Base-by-base conservation (phyloP, 2,329 filamentous ascomycete genomes). In the Talaromyces verruculosus region DNA sequence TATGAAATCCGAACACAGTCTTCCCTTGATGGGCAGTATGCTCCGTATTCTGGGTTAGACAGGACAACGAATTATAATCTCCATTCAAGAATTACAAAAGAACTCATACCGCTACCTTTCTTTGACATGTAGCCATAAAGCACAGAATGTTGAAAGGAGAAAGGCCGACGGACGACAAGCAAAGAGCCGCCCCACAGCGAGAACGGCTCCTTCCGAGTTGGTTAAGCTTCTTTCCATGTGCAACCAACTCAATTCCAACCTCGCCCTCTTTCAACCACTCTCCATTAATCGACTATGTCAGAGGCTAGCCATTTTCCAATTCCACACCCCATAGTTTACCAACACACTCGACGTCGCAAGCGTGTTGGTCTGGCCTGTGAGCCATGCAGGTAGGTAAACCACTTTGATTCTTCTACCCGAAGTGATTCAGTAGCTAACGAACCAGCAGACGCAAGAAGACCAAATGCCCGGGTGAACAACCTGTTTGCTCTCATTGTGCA, bases 401-500 rank as follows among this genome's bases (percentile, higher is more conserved):
- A n/a, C n/a, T 39, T 55, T 17, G 15, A 25, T 13, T 8, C 35
- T 17, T 25, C 43, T 17, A 25, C 8, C 22, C 5, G 22, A 17
- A 68, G 59, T n/a, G n/a, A 11, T 17, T 61, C 19, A 58, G 62
- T 72, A 55, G 72, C 28, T 25, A 10, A 49, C 53, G n/a, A 47
- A 43, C 30, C 6, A 1, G 6, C 51, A 84, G 83, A 65, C 78
- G 83, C 49, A 85, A 84, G 71, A 85, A 85, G 71, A 80, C 81
- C 35, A 79, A 79, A 72, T 85, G 83, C 67, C 81, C 82, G 0
- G 83, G 83, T 8, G 83, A 84, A 69, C 78, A 81, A 65, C 83
- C 83, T 0, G 69, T 76, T 0, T 85, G 83, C 69, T 84, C 83
- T 1, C 78, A 82, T 61, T 85, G 83, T 72, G 75, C 78, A 37